Conservation (phyloP, 2,329 filamentous ascomycete genomes). For the Teratosphaeria pseudoeucalypti region DNA sequence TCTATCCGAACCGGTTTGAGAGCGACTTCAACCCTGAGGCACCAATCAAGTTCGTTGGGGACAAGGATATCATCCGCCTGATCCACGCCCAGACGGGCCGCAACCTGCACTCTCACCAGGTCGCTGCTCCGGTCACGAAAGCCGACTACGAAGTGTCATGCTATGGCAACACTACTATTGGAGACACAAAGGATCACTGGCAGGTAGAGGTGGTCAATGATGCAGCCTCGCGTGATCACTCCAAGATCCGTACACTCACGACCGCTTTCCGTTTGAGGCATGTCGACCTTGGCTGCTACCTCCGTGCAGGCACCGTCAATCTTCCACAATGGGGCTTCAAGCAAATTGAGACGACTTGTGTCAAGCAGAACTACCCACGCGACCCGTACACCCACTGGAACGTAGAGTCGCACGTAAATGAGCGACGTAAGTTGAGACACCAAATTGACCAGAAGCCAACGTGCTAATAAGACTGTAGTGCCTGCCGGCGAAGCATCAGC, state of each 20-base stretch:
- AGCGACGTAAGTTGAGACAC: slow-evolving; percentile 59
- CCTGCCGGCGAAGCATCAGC: slow-evolving; percentile 79
- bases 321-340: slow-evolving; percentile 99
- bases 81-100: slow-evolving; percentile 93
- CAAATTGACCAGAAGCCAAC: neutral
- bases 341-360: slow-evolving; percentile 95
- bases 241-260: slow-evolving; percentile 78
- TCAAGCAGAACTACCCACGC: slow-evolving; percentile 81
- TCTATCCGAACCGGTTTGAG: slow-evolving; percentile 83
- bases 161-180: slow-evolving; percentile 91
- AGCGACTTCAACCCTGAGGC: slow-evolving; percentile 60
- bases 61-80: slow-evolving; percentile 70
- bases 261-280: slow-evolving; percentile 87
- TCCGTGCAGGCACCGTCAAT: slow-evolving; percentile 90
- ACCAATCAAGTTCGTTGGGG: slow-evolving; percentile 61
- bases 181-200: slow-evolving; percentile 98
- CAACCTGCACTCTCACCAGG: slow-evolving; percentile 89
- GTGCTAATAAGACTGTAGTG: slow-evolving; percentile 54
- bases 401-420: slow-evolving; percentile 88
- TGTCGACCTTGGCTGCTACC: slow-evolving; percentile 74
- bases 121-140: slow-evolving; percentile 82
- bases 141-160: slow-evolving; percentile 84
- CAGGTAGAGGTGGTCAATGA: slow-evolving; percentile 83
- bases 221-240: slow-evolving; percentile 74
- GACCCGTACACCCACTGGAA: slow-evolving; percentile 99